Evolutionary conservation across 2,329 filamentous ascomycete genomes (phyloP).

Genomic region (Phialophora expanda): DNA sequence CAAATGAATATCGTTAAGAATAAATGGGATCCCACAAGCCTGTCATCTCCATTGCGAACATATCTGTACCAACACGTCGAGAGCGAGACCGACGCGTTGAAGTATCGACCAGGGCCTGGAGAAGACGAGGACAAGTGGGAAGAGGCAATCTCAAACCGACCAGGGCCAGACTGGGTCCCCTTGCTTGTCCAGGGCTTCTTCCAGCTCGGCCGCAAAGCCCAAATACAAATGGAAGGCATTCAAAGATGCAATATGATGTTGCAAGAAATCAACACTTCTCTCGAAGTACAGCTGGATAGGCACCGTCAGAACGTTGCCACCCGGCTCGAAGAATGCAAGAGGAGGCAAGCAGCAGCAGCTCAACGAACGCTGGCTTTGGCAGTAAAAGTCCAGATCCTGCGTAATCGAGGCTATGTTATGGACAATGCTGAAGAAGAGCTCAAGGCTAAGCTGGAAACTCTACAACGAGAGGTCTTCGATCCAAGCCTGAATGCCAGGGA

Average conservation of each 20-base stretch:
- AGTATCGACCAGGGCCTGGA: constrained; percentile 62
- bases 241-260: constrained; percentile 62
- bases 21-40: constrained; percentile 64
- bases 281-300: constrained; percentile 63
- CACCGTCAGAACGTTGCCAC: constrained; percentile 66
- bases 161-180: constrained; percentile 62
- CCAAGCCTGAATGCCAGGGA: constrained; percentile 64
- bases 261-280: constrained; percentile 68
- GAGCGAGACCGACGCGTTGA: constrained; percentile 61
- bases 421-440: constrained; percentile 67
- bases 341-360: constrained; percentile 64
- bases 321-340: constrained; percentile 62
- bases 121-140: constrained; percentile 69
- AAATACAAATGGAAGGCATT: constrained; percentile 63
- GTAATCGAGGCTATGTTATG: constrained; percentile 69
- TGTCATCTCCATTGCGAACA: constrained; percentile 61
- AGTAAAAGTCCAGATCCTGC: constrained; percentile 67
- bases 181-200: constrained; percentile 65
- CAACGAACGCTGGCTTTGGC: constrained; percentile 66
- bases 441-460: constrained; percentile 63
- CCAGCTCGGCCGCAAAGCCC: constrained; percentile 63
- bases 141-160: constrained; percentile 65
- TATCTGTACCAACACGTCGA: constrained; percentile 69
- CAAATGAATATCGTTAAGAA: constrained; percentile 65
- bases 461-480: constrained; percentile 65